Evolutionary conservation across 2,329 filamentous ascomycete genomes (phyloP), one percentile per base, ranked within the genome.

Genomic region (Monilinia fructigena): DNA sequence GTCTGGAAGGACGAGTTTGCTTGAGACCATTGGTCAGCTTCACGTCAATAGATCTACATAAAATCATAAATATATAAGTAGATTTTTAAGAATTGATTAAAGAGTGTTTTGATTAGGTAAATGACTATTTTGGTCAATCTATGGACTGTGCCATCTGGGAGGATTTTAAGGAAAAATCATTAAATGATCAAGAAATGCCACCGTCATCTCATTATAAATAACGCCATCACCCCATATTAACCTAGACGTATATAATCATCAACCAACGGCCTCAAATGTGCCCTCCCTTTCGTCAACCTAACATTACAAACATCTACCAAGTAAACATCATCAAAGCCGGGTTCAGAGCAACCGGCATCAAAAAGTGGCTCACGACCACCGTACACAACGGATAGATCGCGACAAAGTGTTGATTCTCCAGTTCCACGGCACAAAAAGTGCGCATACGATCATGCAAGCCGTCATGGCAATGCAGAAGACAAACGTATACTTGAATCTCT

Each of bases 321-420:
- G 88, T 90, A 77, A 92, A 92, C 0, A 87, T 90, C 89, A 92
- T 92, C 73, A 92, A 80, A 28, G 89, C 89, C 14, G 89, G 90
- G 77, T 93, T 93, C 59, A 93, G 79, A 4, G 86, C 89, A 67
- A 93, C 81, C 0, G 90, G 90, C 69, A 93, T 76, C 63, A 93
- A 78, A 66, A 92, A 82, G 77, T 93, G 90, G 66, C 85, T 89
- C 1, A 80, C 82, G 0, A 86, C 81, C 23, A 92, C 86, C 0
- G 87, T 89, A 1, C 87, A 84, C 85, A 93, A 88, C 63, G 91
- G 91, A 60, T 91, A 80, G 70, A 93, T 91, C 55, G 91, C 89
- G 42, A 91, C 88, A 70, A 91, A 77, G 90, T 86, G 59, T 80
- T 87, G 73, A 90, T 89, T 66, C 80, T 81, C 87, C 87, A 90